A percentile compares a stretch with the other conserved stretches of the same genome.
Conservation (phyloP, 345 rosid species). For the Corchorus capsularis region DNA sequence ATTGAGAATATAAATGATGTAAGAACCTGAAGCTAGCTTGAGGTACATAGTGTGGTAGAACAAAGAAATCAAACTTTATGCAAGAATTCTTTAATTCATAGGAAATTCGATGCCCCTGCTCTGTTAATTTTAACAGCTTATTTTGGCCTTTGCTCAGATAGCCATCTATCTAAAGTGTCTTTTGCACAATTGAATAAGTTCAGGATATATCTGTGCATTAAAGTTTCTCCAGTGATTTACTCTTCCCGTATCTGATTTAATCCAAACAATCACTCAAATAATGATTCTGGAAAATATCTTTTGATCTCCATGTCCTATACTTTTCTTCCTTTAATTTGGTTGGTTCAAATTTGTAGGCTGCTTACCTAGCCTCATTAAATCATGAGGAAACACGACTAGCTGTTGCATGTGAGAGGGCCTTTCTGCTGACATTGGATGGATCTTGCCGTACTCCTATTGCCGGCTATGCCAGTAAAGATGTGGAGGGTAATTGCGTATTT, state of each 20-base stretch:
- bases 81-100: neutral
- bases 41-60: neutral
- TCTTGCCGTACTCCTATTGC: slow-evolving; percentile 99
- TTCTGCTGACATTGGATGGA: slow-evolving; percentile 81
- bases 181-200: neutral
- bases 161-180: neutral
- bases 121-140: neutral
- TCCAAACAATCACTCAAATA: neutral
- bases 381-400: slow-evolving; percentile 96
- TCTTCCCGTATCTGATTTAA: neutral
- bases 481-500: slow-evolving; percentile 78
- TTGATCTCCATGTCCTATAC: neutral
- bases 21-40: neutral
- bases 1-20: neutral
- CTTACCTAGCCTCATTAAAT: slow-evolving; percentile 78
- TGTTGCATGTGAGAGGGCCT: slow-evolving; percentile 88
- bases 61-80: neutral
- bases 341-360: slow-evolving; percentile 47
- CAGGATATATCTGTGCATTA: neutral
- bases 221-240: neutral
- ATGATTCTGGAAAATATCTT: neutral
- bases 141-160: neutral
- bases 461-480: slow-evolving; percentile 77
- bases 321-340: slow-evolving; percentile 2
- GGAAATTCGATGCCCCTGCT: neutral